Percentiles rank a stretch among this genome's conserved stretches.
These are phyloP conservation scores for Pseudopediastrum boryanum DNA, from an alignment of 139 green algal genomes.

Conservation along the genomic window DNA sequence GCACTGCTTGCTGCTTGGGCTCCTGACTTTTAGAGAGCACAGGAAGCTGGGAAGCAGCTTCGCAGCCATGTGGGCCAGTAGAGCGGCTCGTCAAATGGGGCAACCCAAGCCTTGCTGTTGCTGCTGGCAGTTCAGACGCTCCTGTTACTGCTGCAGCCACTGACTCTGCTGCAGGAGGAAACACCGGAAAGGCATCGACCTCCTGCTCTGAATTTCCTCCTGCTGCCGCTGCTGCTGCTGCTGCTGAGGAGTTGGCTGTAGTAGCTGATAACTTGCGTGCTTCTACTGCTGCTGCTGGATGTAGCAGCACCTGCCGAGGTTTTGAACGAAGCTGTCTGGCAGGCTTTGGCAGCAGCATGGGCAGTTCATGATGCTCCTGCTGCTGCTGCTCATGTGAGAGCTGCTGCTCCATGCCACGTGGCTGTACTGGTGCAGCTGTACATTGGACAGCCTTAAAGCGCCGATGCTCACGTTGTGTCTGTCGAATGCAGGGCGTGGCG, in stretches of 20 bases:
- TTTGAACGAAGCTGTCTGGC: neutral
- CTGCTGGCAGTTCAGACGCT: neutral
- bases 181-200: no score
- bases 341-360: neutral
- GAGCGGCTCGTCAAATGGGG: neutral
- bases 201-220: neutral
- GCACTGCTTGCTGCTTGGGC: neutral
- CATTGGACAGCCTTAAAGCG: no score
- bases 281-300: slow-evolving; percentile 24
- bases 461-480: no score
- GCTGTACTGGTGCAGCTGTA: neutral
- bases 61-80: neutral
- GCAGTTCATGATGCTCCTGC: slow-evolving; percentile 1
- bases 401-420: neutral
- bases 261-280: neutral
- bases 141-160: slow-evolving; percentile 1
- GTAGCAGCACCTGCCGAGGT: neutral
- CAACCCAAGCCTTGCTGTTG: neutral
- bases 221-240: neutral
- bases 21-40: neutral
- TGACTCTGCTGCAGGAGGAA: neutral
- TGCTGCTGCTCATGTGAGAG: neutral
- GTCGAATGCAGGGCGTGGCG: neutral
- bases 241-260: slow-evolving; percentile 2
- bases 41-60: neutral